phyloP scores from a whole-genome alignment of 1,284 basidiomycete species.

The Paramarasmius palmivorus region DNA sequence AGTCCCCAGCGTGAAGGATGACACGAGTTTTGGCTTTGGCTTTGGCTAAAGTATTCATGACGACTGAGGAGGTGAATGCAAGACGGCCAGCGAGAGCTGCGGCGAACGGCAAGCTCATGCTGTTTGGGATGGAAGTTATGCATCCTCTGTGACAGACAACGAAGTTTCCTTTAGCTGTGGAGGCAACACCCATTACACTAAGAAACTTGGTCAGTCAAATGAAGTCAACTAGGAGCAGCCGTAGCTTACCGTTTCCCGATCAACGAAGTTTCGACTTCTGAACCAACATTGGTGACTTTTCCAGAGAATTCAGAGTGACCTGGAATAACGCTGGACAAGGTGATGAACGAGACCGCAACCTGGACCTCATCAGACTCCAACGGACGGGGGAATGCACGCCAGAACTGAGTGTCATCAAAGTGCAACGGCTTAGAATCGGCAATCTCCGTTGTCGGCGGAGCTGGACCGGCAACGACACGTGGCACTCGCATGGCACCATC shows the following conservation, averaged over 20 bases:
- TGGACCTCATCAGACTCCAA: slow-evolving; percentile 17
- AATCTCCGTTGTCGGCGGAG: neutral
- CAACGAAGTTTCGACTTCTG: neutral
- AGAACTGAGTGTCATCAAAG: slow-evolving; percentile 12
- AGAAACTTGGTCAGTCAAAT: neutral
- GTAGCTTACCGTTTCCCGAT: neutral
- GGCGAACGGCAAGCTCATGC: slow-evolving; percentile 1
- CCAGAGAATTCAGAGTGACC: slow-evolving; percentile 10
- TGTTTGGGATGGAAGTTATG: neutral
- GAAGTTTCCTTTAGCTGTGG: slow-evolving; percentile 1
- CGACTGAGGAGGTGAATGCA: slow-evolving; percentile 3
- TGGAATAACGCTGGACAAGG: slow-evolving; percentile 12
- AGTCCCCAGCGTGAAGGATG: slow-evolving; percentile 1
- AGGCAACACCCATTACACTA: neutral
- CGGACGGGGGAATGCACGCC: slow-evolving; percentile 13
- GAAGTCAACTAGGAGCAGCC: neutral
- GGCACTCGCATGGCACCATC: slow-evolving; percentile 2
- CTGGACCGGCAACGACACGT: neutral
- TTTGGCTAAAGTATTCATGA: neutral
- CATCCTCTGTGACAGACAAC: neutral
- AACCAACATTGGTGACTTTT: neutral
- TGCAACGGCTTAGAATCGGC: slow-evolving; percentile 3
- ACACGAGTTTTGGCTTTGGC: neutral
- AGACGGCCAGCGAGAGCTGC: slow-evolving; percentile 4
- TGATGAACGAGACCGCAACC: slow-evolving; percentile 12